Evolutionary conservation across 2,329 filamentous ascomycete genomes (phyloP).

Genomic region (Diplodia mutila): DNA sequence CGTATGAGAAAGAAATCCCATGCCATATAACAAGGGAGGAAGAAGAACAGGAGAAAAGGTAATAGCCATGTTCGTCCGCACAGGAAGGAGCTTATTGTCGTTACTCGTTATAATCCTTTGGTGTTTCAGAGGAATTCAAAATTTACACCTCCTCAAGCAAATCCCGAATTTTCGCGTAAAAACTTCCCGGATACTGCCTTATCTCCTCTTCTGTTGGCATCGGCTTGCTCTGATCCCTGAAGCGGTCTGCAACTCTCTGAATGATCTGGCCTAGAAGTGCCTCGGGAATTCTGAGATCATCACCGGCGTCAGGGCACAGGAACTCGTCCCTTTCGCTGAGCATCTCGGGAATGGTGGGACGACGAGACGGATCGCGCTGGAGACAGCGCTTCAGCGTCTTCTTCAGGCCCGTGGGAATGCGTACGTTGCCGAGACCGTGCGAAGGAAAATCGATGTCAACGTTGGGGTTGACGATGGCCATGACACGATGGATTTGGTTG

Average conservation of each 20-base stretch:
- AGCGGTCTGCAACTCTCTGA: slow-evolving; percentile 63
- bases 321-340: slow-evolving; percentile 61
- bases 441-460: slow-evolving; percentile 74
- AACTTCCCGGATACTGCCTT: slow-evolving; percentile 49
- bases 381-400: slow-evolving; percentile 62
- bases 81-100: background rate
- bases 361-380: slow-evolving; percentile 59
- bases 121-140: background rate
- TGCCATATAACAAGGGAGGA: background rate
- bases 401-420: slow-evolving; percentile 59
- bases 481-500: slow-evolving; percentile 83
- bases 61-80: background rate
- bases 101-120: background rate
- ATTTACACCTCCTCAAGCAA: slow-evolving; percentile 39
- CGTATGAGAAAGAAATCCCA: background rate
- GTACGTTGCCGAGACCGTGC: slow-evolving; percentile 66
- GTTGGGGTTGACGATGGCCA: slow-evolving; percentile 80
- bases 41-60: slow-evolving; percentile 1
- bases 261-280: slow-evolving; percentile 65
- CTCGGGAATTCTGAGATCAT: slow-evolving; percentile 54
- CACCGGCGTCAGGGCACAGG: slow-evolving; percentile 60
- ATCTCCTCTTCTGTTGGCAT: slow-evolving; percentile 62
- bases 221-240: slow-evolving; percentile 55
- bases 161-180: slow-evolving; percentile 52
- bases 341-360: slow-evolving; percentile 62